phyloP scores from a whole-genome alignment of 2,329 filamentous ascomycete species.

The Coniochaeta prunicola region DNA sequence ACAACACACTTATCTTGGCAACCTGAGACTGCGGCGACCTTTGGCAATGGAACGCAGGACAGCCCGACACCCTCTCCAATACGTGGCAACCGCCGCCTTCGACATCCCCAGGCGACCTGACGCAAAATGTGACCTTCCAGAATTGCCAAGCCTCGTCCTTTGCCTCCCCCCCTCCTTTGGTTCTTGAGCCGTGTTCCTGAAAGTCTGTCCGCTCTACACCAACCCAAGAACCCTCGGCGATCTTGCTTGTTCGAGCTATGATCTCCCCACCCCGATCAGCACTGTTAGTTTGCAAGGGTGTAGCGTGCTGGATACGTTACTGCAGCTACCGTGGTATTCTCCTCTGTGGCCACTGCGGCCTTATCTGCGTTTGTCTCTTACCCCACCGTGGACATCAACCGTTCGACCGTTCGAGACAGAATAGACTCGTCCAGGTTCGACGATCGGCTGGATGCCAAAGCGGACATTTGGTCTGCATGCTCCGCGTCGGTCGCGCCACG shows the following conservation, averaged over 20 bases:
- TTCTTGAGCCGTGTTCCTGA: neutral
- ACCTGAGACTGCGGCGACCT: neutral
- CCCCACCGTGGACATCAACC: neutral
- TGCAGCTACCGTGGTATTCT: neutral
- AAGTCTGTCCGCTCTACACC: neutral
- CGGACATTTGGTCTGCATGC: neutral
- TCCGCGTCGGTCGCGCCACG: neutral
- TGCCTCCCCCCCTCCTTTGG: neutral
- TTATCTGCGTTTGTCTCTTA: neutral
- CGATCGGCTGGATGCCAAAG: neutral
- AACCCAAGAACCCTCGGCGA: neutral
- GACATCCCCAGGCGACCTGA: neutral
- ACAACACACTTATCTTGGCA: neutral
- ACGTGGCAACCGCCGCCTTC: neutral
- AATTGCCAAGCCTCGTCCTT: neutral
- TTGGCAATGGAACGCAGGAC: neutral
- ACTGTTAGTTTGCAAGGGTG: neutral
- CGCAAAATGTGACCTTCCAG: constrained; percentile 3
- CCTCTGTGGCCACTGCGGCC: no score
- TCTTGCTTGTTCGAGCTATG: neutral
- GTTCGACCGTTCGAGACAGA: neutral
- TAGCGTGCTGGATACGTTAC: neutral
- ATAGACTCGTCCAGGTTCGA: neutral
- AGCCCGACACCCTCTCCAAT: neutral
- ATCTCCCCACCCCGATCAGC: neutral